phyloP scores from a whole-genome alignment of 225 moss, liverwort and hornwort species.

The Pleurozium schreberi region DNA sequence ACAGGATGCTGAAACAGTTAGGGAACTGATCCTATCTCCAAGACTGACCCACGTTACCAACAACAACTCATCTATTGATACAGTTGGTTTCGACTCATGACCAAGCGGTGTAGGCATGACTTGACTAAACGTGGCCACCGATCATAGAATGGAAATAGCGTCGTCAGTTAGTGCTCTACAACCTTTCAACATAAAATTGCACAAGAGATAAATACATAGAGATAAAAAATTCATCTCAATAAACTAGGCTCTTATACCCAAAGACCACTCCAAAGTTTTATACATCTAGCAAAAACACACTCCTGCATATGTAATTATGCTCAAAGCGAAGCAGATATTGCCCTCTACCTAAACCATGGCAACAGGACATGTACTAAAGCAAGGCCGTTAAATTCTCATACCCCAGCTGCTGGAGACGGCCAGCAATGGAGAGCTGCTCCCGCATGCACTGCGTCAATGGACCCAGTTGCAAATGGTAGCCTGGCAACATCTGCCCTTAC shows the following conservation, averaged over 20 bases:
- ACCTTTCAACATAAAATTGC: not conserved
- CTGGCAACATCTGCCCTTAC: conserved; percentile 41
- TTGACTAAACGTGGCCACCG: not conserved
- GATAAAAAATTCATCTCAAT: not conserved
- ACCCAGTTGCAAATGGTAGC: conserved; percentile 40
- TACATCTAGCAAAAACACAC: not conserved
- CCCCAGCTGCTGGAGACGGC: conserved; percentile 41
- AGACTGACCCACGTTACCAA: not conserved
- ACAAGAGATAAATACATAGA: not conserved
- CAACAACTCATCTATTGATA: not conserved
- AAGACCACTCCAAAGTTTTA: not conserved
- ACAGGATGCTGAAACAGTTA: not conserved
- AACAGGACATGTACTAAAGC: not conserved
- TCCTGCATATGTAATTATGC: not conserved
- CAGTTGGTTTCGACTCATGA: not conserved
- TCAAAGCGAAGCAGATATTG: not conserved
- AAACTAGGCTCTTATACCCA: not conserved
- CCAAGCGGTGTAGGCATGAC: not conserved
- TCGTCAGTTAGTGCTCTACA: not conserved
- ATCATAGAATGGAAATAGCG: not conserved
- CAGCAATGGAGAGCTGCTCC: conserved; percentile 57
- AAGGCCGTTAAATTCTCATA: not conserved
- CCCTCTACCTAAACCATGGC: not conserved
- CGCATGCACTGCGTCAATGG: conserved; percentile 48
- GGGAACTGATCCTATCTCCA: not conserved